Evolutionary conservation across 768 basidiomycete genomes (phyloP).

Genomic region (Boletus tomentosulus): DNA sequence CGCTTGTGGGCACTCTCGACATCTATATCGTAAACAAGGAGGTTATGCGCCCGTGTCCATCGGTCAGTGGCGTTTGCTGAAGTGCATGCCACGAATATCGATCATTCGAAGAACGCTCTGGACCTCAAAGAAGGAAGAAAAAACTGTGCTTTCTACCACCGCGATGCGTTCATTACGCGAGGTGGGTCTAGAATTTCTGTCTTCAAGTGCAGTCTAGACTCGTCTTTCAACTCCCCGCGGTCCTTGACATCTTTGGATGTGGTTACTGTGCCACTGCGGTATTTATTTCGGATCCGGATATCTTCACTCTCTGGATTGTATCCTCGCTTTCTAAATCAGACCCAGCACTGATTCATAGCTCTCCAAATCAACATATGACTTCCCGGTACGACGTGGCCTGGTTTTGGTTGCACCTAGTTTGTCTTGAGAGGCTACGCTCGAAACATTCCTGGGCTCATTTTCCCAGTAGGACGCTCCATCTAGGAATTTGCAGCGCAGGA

Average conservation of each 20-base stretch:
- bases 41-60: slow-evolving; percentile 3
- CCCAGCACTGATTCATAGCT: not conserved
- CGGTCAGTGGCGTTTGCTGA: slow-evolving; percentile 3
- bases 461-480: not conserved
- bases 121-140: slow-evolving; percentile 5
- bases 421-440: slow-evolving; percentile 3
- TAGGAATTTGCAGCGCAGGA: slow-evolving; percentile 6
- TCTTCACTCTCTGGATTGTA: slow-evolving; percentile 6
- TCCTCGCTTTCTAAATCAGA: slow-evolving; percentile 4
- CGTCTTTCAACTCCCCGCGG: slow-evolving; percentile 12
- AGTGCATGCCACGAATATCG: not conserved
- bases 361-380: slow-evolving; percentile 2
- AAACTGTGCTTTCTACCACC: slow-evolving; percentile 7
- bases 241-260: not conserved
- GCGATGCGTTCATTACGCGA: slow-evolving; percentile 11
- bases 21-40: slow-evolving; percentile 1
- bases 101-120: slow-evolving; percentile 3
- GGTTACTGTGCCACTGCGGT: not conserved
- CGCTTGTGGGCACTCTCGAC: slow-evolving; percentile 4
- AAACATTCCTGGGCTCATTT: not conserved
- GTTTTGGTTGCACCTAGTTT: not conserved
- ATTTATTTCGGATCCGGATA: slow-evolving; percentile 9
- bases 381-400: not conserved
- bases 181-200: slow-evolving; percentile 8
- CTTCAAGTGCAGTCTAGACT: slow-evolving; percentile 4